A percentile compares a stretch with the other conserved stretches of the same genome.
Evolutionary conservation across 768 basidiomycete species (phyloP).

Genomic region (Scleroderma bovista): DNA sequence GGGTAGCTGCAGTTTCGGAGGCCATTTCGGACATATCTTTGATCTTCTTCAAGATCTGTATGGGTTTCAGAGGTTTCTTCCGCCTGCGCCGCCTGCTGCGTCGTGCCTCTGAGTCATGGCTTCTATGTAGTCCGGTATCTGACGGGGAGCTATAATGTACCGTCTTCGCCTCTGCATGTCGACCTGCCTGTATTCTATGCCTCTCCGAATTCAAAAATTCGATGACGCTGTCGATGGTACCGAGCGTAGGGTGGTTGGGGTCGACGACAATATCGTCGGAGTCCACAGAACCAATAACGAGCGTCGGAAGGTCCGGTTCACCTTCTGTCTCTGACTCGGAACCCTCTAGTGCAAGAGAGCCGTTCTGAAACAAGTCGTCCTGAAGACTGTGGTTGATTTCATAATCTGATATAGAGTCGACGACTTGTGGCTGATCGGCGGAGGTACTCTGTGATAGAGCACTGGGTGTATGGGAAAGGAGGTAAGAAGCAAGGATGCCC

Average conservation of each 20-base stretch:
- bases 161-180: conserved; percentile 23
- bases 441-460: conserved; percentile 19
- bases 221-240: conserved; percentile 66
- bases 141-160: conserved; percentile 30
- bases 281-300: conserved; percentile 23
- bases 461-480: conserved; percentile 32
- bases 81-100: conserved; percentile 35
- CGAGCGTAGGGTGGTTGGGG: conserved; percentile 56
- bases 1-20: conserved; percentile 17
- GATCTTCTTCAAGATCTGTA: conserved; percentile 24
- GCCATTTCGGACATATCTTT: conserved; percentile 14
- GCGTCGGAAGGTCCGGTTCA: conserved; percentile 21
- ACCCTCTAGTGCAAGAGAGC: conserved; percentile 5
- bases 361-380: conserved; percentile 7
- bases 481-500: conserved; percentile 52
- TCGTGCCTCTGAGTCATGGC: conserved; percentile 34
- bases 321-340: conserved; percentile 37
- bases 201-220: conserved; percentile 73
- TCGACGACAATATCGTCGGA: conserved; percentile 23
- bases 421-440: conserved; percentile 21
- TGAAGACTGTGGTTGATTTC: conserved; percentile 3
- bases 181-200: conserved; percentile 46
- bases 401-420: conserved; percentile 13
- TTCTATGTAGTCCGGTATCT: conserved; percentile 33
- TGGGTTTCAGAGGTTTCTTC: conserved; percentile 28